Percentiles rank a stretch among this genome's conserved stretches.
phyloP scores from a whole-genome alignment of 768 basidiomycete genomes.

The Termitomyces sp. region DNA sequence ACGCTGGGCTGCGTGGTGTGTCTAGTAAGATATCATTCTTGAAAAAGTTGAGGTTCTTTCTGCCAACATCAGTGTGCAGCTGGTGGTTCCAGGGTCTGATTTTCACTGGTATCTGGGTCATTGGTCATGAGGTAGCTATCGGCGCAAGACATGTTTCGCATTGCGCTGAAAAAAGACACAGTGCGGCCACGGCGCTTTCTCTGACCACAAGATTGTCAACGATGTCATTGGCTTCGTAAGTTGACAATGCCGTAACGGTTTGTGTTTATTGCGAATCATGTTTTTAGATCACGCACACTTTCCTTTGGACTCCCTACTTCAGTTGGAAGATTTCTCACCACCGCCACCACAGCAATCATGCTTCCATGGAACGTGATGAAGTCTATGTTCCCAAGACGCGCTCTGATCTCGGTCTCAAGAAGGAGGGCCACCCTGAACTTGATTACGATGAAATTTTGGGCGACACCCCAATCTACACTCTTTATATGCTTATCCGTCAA shows the following conservation, averaged over 20 bases:
- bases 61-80: slow-evolving; percentile 18
- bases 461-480: slow-evolving; percentile 55
- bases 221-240: slow-evolving; percentile 46
- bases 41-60: neutral
- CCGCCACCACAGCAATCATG: slow-evolving; percentile 44
- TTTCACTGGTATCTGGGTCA: slow-evolving; percentile 54
- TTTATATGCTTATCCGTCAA: slow-evolving; percentile 48
- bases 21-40: slow-evolving; percentile 31
- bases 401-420: slow-evolving; percentile 46
- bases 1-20: slow-evolving; percentile 38
- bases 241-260: slow-evolving; percentile 11
- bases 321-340: slow-evolving; percentile 51
- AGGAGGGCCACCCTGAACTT: slow-evolving; percentile 27
- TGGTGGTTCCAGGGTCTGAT: slow-evolving; percentile 60
- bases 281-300: slow-evolving; percentile 34
- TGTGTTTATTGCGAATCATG: neutral
- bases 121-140: slow-evolving; percentile 43
- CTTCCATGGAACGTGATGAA: slow-evolving; percentile 49
- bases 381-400: slow-evolving; percentile 60
- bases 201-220: slow-evolving; percentile 39
- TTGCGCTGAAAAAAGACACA: slow-evolving; percentile 10
- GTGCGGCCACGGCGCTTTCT: slow-evolving; percentile 56
- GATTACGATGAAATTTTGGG: slow-evolving; percentile 53
- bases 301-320: slow-evolving; percentile 48
- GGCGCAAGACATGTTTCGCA: neutral